Conservation (phyloP, 2,329 filamentous ascomycete species). For the Arthrobotrys megalospora region DNA sequence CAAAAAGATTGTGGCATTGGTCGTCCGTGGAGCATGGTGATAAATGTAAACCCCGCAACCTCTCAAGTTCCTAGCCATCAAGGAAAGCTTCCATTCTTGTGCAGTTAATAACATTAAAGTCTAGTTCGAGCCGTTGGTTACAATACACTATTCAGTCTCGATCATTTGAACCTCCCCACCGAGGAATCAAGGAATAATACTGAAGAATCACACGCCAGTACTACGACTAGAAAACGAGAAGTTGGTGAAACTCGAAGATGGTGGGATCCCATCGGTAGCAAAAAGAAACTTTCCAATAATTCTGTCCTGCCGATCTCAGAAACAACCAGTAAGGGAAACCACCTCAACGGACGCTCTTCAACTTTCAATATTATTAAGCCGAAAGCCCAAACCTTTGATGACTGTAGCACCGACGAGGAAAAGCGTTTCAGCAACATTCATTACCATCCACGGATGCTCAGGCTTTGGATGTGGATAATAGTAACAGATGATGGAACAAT, state of each 20-base stretch:
- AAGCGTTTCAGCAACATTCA: slow-evolving; percentile 15
- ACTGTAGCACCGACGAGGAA: slow-evolving; percentile 25
- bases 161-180: too few relatives aligned
- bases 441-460: slow-evolving; percentile 67
- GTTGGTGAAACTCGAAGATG: too few relatives aligned
- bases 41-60: background rate
- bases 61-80: background rate
- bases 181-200: background rate
- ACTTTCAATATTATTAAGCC: too few relatives aligned
- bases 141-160: background rate
- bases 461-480: slow-evolving; percentile 71
- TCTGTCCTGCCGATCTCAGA: too few relatives aligned
- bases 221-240: too few relatives aligned
- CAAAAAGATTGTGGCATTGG: slow-evolving; percentile 30
- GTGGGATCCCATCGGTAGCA: too few relatives aligned
- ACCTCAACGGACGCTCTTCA: too few relatives aligned
- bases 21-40: slow-evolving; percentile 14
- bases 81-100: background rate
- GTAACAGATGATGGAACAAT: slow-evolving; percentile 68
- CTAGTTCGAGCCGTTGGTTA: slow-evolving; percentile 16
- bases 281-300: too few relatives aligned
- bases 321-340: too few relatives aligned
- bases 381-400: slow-evolving; percentile 50
- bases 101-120: slow-evolving; percentile 21
- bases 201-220: background rate